Percentiles rank a stretch among this genome's conserved stretches.
phyloP scores from a whole-genome alignment of 23 red algal species.

The Agarophyton chilense region DNA sequence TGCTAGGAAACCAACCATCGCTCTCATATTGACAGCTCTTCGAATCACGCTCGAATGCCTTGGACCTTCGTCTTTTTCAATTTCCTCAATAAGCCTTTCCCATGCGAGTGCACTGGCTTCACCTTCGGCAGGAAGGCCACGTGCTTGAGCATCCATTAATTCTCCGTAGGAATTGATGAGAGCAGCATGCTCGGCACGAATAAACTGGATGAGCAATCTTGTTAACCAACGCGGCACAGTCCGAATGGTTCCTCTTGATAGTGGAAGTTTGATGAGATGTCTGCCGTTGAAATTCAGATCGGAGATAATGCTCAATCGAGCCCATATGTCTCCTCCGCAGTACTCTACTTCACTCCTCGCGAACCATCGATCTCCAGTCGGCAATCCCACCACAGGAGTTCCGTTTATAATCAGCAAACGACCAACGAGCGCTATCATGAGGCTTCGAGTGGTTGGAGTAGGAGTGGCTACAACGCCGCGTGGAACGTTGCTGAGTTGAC shows the following conservation, averaged over 20 bases:
- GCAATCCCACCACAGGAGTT: background rate
- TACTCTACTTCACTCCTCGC: background rate
- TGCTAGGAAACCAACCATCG: background rate
- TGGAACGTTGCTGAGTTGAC: background rate
- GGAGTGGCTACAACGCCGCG: background rate
- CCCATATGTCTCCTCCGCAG: background rate
- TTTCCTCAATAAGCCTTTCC: background rate
- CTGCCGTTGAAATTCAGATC: slow-evolving; percentile 29
- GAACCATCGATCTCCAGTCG: slow-evolving; percentile 19
- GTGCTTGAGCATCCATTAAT: background rate
- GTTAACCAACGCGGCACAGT: slow-evolving; percentile 9
- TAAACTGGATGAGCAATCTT: slow-evolving; percentile 14
- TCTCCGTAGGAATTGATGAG: background rate
- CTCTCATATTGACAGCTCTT: slow-evolving; percentile 7
- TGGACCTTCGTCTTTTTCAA: background rate
- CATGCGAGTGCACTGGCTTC: slow-evolving; percentile 1
- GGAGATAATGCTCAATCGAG: slow-evolving; percentile 11
- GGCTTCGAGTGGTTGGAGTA: background rate
- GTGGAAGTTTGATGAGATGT: slow-evolving; percentile 3
- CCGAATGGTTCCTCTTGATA: background rate
- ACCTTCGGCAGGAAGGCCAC: background rate
- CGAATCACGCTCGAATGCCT: background rate
- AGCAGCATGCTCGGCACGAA: background rate
- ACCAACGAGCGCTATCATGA: background rate
- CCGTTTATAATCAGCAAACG: slow-evolving; percentile 16